phyloP scores from a whole-genome alignment of 106 monocot genomes.

The Dactylorhiza incarnata region DNA sequence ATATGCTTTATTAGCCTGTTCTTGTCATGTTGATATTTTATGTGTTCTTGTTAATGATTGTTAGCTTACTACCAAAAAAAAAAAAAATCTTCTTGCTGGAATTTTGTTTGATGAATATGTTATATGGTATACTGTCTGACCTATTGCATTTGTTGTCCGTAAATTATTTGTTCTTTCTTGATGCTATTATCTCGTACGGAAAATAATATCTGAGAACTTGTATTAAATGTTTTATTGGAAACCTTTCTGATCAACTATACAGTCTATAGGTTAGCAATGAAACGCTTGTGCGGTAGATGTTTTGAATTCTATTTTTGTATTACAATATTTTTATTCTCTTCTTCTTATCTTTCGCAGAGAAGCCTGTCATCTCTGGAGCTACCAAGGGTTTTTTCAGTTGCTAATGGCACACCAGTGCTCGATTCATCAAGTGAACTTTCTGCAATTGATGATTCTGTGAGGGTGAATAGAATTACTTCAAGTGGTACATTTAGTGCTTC shows the following conservation, averaged over 20 bases:
- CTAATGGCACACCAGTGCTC: conserved; percentile 39
- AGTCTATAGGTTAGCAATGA: background rate
- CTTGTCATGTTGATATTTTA: too few relatives aligned
- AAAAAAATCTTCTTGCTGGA: too few relatives aligned
- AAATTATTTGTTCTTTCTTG: too few relatives aligned
- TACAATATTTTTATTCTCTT: background rate
- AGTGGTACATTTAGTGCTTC: conserved; percentile 27
- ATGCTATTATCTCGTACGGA: background rate
- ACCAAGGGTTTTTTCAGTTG: conserved; percentile 55
- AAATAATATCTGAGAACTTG: background rate
- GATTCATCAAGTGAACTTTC: conserved; percentile 27
- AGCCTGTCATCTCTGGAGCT: conserved; percentile 83
- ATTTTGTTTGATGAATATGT: too few relatives aligned
- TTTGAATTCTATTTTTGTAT: background rate
- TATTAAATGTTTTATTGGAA: background rate
- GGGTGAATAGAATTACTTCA: conserved; percentile 16
- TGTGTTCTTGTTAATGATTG: too few relatives aligned
- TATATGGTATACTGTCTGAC: too few relatives aligned
- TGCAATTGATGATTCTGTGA: conserved; percentile 44
- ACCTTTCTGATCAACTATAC: background rate
- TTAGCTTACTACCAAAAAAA: too few relatives aligned
- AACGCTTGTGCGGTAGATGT: background rate
- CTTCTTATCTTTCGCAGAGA: conserved; percentile 46
- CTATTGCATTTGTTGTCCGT: too few relatives aligned
- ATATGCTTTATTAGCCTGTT: too few relatives aligned